Evolutionary conservation across 208 protist genomes (phyloP), one percentile per base, ranked within the genome.

Genomic region (Balamuthia mandrillaris): DNA sequence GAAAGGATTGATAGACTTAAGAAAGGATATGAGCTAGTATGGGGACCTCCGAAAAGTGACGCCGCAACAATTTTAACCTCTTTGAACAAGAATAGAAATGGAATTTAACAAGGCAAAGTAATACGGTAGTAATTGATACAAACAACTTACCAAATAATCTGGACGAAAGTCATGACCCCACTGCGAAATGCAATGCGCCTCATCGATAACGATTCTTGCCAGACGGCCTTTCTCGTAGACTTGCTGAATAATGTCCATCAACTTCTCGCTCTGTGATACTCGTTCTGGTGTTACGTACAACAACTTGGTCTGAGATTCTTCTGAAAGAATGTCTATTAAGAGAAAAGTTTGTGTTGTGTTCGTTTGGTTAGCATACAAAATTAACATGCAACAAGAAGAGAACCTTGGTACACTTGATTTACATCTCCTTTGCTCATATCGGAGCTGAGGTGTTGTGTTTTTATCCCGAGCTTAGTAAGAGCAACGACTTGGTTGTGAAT

Each of bases 91-190:
- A n/a, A n/a, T n/a, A n/a, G n/a, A n/a, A n/a, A n/a, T n/a, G n/a
- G n/a, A n/a, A n/a, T n/a, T n/a, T n/a, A n/a, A n/a, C n/a, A n/a
- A n/a, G n/a, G n/a, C n/a, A n/a, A n/a, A n/a, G n/a, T n/a, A n/a
- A n/a, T n/a, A n/a, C n/a, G n/a, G n/a, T n/a, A n/a, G n/a, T n/a
- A n/a, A n/a, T n/a, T n/a, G n/a, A n/a, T n/a, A n/a, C n/a, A n/a
- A n/a, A n/a, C n/a, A n/a, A n/a, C n/a, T n/a, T n/a, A n/a, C n/a
- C n/a, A 72, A 27, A 44, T 97, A 96, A 42, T 95, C 90, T 21
- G 77, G 77, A 41, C 95, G 82, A 77, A 97, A 97, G 52, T 97
- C 95, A 42, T 97, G 94, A 33, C 95, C 95, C 95, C 95, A 97
- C 35, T 95, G 78, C 3, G 85, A 92, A 2, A 97, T 72, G 70